Percentiles rank a stretch among this genome's conserved stretches.
Evolutionary conservation across 2,329 filamentous ascomycete genomes (phyloP).

Genomic region (Claviceps sp.): DNA sequence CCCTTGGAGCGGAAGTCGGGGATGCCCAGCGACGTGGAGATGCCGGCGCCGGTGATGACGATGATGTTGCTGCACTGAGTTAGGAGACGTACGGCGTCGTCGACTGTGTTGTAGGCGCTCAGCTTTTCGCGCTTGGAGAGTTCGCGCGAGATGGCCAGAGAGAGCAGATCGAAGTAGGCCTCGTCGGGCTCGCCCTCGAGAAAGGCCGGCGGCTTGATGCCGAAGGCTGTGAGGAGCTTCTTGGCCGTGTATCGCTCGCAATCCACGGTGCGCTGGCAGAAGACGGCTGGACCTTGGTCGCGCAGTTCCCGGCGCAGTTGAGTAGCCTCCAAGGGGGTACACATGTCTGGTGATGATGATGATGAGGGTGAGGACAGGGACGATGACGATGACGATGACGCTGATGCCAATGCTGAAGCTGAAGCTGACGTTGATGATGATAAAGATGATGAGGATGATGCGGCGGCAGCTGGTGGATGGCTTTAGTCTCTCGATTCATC

Average conservation of each 20-base stretch:
- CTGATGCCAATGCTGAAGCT: neutral
- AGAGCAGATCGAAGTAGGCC: slow-evolving; percentile 60
- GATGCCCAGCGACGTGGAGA: slow-evolving; percentile 91
- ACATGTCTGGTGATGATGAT: slow-evolving; percentile 29
- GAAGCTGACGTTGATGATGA: neutral
- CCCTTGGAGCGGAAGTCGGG: slow-evolving; percentile 93
- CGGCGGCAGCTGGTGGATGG: no score
- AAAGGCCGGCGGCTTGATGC: slow-evolving; percentile 58
- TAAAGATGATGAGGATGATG: neutral
- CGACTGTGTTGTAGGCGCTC: slow-evolving; percentile 65
- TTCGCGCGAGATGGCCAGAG: slow-evolving; percentile 66
- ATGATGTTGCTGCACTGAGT: slow-evolving; percentile 69
- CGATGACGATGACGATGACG: neutral
- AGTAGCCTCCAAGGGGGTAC: slow-evolving; percentile 55
- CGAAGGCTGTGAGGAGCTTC: slow-evolving; percentile 78
- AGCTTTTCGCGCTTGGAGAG: slow-evolving; percentile 72
- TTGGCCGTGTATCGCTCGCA: slow-evolving; percentile 59
- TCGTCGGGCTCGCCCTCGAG: slow-evolving; percentile 56
- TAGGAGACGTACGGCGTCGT: slow-evolving; percentile 73
- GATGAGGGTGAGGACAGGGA: neutral
- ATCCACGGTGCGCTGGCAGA: slow-evolving; percentile 60
- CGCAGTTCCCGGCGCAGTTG: slow-evolving; percentile 58
- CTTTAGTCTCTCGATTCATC: no score
- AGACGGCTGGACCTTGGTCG: slow-evolving; percentile 62
- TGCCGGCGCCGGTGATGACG: slow-evolving; percentile 88